Evolutionary conservation across 1,139 yeast genomes (phyloP).

Genomic region (Candida sanyaensis): DNA sequence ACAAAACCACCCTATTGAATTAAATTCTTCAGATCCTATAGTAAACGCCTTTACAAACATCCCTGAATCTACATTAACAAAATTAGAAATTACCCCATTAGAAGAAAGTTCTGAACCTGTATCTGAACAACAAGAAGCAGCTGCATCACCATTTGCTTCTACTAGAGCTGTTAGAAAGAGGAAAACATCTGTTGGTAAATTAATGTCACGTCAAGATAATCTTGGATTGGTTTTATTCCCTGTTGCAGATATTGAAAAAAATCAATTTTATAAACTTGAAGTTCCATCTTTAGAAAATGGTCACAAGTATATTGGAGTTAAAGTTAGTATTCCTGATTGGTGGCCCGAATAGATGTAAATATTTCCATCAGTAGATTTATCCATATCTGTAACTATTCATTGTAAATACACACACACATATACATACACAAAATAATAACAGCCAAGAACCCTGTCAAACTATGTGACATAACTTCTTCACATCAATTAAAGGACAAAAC

Average conservation of each 20-base stretch:
- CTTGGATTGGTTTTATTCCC: slow-evolving; percentile 67
- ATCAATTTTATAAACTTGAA: slow-evolving; percentile 29
- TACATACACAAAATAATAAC: background rate
- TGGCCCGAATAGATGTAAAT: slow-evolving; percentile 48
- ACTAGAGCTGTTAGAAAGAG: slow-evolving; percentile 32
- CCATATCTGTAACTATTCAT: background rate
- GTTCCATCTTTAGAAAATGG: slow-evolving; percentile 26
- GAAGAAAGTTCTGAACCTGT: slow-evolving; percentile 15
- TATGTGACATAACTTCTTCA: no score
- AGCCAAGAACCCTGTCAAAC: background rate
- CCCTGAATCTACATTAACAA: slow-evolving; percentile 20
- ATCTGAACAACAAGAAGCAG: slow-evolving; percentile 12
- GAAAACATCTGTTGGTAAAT: slow-evolving; percentile 55
- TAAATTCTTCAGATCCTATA: slow-evolving; percentile 22
- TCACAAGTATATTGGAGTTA: slow-evolving; percentile 37
- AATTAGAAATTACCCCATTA: slow-evolving; percentile 26
- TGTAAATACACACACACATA: no score
- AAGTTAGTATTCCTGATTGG: slow-evolving; percentile 62
- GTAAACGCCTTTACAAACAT: slow-evolving; percentile 19
- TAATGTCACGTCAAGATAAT: slow-evolving; percentile 58
- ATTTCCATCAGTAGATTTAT: no score
- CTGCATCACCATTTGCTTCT: slow-evolving; percentile 37
- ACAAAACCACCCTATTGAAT: slow-evolving; percentile 15
- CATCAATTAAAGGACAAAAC: no score
- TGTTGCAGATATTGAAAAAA: slow-evolving; percentile 41